A percentile compares a stretch with the other conserved stretches of the same genome.
phyloP scores from a whole-genome alignment of 1,284 basidiomycete genomes.

The Puccinia novopanici region DNA sequence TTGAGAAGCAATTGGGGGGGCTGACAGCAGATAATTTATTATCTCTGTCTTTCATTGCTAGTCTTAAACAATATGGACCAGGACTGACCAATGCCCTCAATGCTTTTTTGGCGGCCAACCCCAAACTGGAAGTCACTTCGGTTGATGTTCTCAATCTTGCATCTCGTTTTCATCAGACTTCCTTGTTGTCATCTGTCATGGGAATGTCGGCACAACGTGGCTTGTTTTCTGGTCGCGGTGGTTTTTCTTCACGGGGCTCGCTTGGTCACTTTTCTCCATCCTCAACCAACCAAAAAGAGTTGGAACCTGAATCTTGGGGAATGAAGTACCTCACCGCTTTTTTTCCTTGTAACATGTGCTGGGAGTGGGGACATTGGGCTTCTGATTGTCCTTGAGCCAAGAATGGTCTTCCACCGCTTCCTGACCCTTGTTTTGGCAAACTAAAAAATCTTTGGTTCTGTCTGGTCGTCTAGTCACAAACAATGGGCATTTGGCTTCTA shows the following conservation, averaged over 20 bases:
- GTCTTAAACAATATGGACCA: neutral
- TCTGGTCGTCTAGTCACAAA: neutral
- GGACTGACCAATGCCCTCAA: neutral
- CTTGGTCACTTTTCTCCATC: too few species aligned
- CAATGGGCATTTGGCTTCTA: neutral
- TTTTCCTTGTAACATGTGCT: neutral
- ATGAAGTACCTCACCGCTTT: neutral
- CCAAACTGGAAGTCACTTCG: neutral
- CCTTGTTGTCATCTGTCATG: neutral
- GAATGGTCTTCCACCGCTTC: neutral
- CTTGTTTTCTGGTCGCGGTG: too few species aligned
- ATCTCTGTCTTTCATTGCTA: neutral
- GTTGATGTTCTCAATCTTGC: neutral
- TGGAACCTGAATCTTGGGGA: too few species aligned
- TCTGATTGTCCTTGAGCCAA: neutral
- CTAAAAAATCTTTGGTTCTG: neutral
- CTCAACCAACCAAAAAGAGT: too few species aligned
- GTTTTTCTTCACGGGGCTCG: too few species aligned
- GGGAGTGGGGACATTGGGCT: constrained; percentile 4
- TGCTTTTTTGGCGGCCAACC: neutral
- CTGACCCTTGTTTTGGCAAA: neutral
- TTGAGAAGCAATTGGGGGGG: too few species aligned
- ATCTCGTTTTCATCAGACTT: neutral
- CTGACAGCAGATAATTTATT: too few species aligned
- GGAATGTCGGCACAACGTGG: neutral